phyloP scores from a whole-genome alignment of 2,329 filamentous ascomycete genomes.

The Venturia pyrina region DNA sequence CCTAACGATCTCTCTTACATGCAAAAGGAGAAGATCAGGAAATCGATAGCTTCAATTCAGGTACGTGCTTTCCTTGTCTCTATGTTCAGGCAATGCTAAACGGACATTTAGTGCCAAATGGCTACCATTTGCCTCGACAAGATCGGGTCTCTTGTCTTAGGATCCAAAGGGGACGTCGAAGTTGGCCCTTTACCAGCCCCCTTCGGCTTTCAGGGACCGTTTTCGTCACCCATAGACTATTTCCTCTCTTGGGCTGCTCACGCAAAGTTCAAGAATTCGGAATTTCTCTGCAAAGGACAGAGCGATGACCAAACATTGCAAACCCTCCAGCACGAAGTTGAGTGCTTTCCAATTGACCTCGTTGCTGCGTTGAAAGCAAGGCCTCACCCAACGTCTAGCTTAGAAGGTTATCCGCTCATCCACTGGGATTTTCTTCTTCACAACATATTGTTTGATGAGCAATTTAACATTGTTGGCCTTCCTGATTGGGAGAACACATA shows the following conservation, averaged over 20 bases:
- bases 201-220: constrained; percentile 7
- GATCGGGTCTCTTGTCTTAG: constrained; percentile 2
- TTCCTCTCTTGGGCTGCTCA: constrained; percentile 5
- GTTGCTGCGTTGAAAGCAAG: background rate
- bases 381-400: constrained; percentile 6
- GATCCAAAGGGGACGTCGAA: constrained; percentile 1
- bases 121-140: background rate
- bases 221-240: constrained; percentile 4
- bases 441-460: constrained; percentile 8
- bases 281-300: constrained; percentile 6
- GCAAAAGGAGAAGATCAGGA: constrained; percentile 8
- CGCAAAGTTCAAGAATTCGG: background rate
- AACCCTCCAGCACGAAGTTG: constrained; percentile 3
- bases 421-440: constrained; percentile 2
- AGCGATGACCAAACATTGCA: background rate
- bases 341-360: constrained; percentile 7
- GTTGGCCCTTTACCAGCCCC: constrained; percentile 3
- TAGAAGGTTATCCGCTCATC: constrained; percentile 9
- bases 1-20: background rate
- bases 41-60: constrained; percentile 9
- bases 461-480: constrained; percentile 7
- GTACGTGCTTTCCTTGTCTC: background rate
- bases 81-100: background rate
- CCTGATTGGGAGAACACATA: constrained; percentile 3
- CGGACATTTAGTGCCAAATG: constrained; percentile 6